Base-by-base conservation (phyloP, 1,284 basidiomycete species). In the Ceratorhiza oryzae-sativae region DNA sequence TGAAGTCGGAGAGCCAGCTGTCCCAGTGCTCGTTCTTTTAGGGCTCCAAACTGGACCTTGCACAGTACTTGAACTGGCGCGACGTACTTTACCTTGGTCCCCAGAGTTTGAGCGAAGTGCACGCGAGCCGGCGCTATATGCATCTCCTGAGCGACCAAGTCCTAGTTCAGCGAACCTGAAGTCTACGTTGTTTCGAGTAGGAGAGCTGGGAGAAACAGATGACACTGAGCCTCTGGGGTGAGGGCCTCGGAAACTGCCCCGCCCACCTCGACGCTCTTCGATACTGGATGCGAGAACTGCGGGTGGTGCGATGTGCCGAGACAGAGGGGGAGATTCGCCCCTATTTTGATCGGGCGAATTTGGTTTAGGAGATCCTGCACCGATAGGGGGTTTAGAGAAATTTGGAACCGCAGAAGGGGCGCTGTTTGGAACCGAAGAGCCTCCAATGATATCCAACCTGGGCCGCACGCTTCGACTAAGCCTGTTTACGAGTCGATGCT, bases 261-360 rank as follows among this genome's bases (percentile, higher is more conserved):
- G 10, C 18, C 30, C n/a, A 20, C 13, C 12, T 9, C 65, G 53
- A 32, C 53, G 41, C 23, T 70, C 65, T 36, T 70, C 55, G 32
- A 70, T 58, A 18, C 53, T 70, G 25, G 65, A 42, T 32, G 65
- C 65, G 12, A 70, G 41, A 30, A 70, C 30, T 30, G 65, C 39
- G 27, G 65, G 65, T 27, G 65, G 65, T n/a, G 65, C 65, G 23
- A 70, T 70, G 18, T 70, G 65, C n/a, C 53, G 62, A 41, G 45
- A 36, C 20, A 42, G 27, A 2, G 60, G 30, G 18, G 60, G 32
- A 45, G 42, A 48, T 8, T 18, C 30, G 60, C 30, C 20, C 27
- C 42, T 27, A 20, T 48, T 23, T 53, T 41, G 36, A 15, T 65
- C 36, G 5, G 53, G 15, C 9, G 53, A 55, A 18, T 34, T 32